Evolutionary conservation across 2,329 filamentous ascomycete species (phyloP), one percentile per base, ranked within the genome.

Genomic region (Fusarium gaditjirri): DNA sequence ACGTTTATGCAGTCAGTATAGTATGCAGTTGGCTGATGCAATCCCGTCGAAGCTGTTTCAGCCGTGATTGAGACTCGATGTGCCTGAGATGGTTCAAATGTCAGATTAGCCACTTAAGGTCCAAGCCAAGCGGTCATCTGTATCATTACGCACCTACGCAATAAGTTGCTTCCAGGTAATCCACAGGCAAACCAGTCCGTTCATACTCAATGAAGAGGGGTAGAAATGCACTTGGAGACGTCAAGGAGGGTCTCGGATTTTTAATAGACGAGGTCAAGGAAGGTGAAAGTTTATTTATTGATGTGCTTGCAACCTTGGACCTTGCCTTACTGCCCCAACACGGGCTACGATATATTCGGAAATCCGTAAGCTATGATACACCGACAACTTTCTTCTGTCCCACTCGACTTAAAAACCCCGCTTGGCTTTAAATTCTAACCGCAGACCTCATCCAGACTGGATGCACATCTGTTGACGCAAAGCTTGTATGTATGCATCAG

Each of bases 11-110:
- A 49, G 46, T 49, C 17, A 46, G 25, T 29, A 31, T 65, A 46
- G 25, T 29, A 31, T 65, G 67, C 19, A 35, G 49, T 65, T 54
- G 60, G 46, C 44, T 36, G 53, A 49, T 49, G 55, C 50, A 29
- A 44, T 49, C 41, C 50, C 35, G 50, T 50, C 56, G 14, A n/a
- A 49, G 29, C 31, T 70, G 66, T 70, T 70, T 70, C 68, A 53
- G 49, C 66, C 53, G 57, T 53, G 59, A 54, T 70, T 61, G 43
- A 56, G 53, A 53, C 36, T 68, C n/a, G 41, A 41, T 31, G 61
- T 70, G 61, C 56, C 61, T 70, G 49, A 56, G 33, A 61, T 52
- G 33, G 19, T 36, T 52, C 19, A 8, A 52, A 38, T 44, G 55
- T 33, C 33, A 46, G 38, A 49, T 63, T 52, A 57, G 64, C 64